Conservation (phyloP, 192 early-diverging fungal species). For the Phlyctochytrium arcticum region DNA sequence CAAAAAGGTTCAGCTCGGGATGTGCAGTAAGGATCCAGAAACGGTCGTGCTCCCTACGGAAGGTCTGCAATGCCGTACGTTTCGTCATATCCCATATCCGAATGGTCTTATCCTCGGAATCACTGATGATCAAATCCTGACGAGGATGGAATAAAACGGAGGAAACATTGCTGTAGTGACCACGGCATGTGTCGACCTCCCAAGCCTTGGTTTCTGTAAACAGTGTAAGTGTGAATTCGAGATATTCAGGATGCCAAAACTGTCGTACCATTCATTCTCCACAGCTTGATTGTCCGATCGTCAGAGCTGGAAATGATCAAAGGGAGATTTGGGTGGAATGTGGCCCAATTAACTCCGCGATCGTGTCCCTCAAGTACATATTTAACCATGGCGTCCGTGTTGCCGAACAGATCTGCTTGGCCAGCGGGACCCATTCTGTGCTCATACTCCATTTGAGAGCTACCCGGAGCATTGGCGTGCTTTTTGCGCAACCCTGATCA, state of each 20-base stretch:
- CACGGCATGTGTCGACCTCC: constrained; percentile 99
- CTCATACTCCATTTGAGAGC: constrained; percentile 29
- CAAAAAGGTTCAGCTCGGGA: constrained; percentile 97
- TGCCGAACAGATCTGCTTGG: constrained; percentile 95
- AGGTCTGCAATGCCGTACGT: constrained; percentile 90
- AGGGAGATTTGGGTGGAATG: constrained; percentile 95
- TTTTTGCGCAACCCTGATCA: constrained; percentile 71
- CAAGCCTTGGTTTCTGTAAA: constrained; percentile 89
- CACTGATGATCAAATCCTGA: constrained; percentile 89
- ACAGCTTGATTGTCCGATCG: constrained; percentile 96
- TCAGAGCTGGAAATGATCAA: constrained; percentile 96
- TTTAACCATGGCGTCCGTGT: constrained; percentile 94
- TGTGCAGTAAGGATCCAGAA: constrained; percentile 97
- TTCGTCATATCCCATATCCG: constrained; percentile 98
- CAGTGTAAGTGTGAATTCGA: background rate
- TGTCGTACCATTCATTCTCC: constrained; percentile 89
- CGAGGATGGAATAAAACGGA: constrained; percentile 93
- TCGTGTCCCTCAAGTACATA: constrained; percentile 98
- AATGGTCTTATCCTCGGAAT: constrained; percentile 96
- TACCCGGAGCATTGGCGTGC: constrained; percentile 61
- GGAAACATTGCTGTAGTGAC: constrained; percentile 97
- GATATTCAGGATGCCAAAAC: background rate
- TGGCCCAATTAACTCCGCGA: constrained; percentile 95
- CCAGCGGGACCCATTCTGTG: constrained; percentile 32
- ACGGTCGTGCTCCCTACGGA: constrained; percentile 93